Percentiles rank a stretch among this genome's conserved stretches.
Evolutionary conservation across 2,329 filamentous ascomycete genomes (phyloP).

Genomic region (Aureobasidium vineae): DNA sequence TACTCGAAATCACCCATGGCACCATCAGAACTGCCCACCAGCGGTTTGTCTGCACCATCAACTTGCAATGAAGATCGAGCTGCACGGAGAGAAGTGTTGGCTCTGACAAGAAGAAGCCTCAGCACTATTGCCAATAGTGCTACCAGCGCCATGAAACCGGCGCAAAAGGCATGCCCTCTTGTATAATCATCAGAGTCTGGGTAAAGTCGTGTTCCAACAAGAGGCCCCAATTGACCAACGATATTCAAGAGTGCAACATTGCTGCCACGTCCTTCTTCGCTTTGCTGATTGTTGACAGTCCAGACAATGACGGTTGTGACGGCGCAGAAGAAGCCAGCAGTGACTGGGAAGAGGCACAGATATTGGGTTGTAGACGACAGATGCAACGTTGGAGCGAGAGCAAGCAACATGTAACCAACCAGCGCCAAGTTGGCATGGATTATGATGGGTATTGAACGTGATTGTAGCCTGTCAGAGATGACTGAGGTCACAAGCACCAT

Average conservation of each 20-base stretch:
- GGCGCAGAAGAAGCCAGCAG: constrained; percentile 76
- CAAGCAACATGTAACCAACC: constrained; percentile 47
- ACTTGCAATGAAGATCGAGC: neutral
- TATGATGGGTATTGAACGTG: constrained; percentile 66
- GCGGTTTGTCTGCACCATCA: neutral
- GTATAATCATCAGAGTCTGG: constrained; percentile 52
- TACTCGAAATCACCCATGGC: neutral
- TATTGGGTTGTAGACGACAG: constrained; percentile 56
- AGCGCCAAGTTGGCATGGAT: constrained; percentile 66
- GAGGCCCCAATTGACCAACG: constrained; percentile 75
- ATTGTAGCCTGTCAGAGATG: constrained; percentile 64
- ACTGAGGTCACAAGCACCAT: constrained; percentile 69
- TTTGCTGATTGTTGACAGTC: constrained; percentile 81
- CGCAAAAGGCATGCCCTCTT: constrained; percentile 52
- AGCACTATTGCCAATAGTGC: constrained; percentile 45
- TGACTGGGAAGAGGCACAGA: constrained; percentile 72
- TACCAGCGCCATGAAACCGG: constrained; percentile 51
- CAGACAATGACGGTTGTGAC: constrained; percentile 84
- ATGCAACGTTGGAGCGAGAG: constrained; percentile 44
- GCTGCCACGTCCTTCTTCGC: constrained; percentile 65
- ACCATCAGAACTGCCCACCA: neutral
- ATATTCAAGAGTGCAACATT: constrained; percentile 79
- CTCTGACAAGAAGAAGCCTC: constrained; percentile 42
- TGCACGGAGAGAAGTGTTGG: constrained; percentile 34
- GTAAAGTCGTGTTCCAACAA: constrained; percentile 57